These are phyloP conservation scores for Artemisia annua DNA, from an alignment of 129 eudicot species.

Conservation along the genomic window DNA sequence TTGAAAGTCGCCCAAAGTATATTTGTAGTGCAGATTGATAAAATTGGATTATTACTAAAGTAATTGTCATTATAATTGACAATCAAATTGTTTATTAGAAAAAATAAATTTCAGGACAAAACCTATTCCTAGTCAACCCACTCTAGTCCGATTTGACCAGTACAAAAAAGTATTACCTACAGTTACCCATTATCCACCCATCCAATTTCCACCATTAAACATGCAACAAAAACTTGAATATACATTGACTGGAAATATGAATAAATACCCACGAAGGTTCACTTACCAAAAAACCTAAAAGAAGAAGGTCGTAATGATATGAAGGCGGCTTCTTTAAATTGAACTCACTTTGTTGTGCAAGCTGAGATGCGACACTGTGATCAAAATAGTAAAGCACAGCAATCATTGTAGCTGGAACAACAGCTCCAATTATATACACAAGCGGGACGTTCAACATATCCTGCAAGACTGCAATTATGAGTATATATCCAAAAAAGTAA, in stretches of 20 bases:
- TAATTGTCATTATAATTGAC: too few relatives aligned
- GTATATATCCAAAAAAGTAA: neutral
- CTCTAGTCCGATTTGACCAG: too few relatives aligned
- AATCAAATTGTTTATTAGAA: too few relatives aligned
- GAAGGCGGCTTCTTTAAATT: constrained; percentile 91
- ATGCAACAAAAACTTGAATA: constrained; percentile 1
- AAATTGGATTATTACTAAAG: too few relatives aligned
- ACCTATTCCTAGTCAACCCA: too few relatives aligned
- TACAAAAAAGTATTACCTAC: too few relatives aligned
- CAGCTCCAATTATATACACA: constrained; percentile 85
- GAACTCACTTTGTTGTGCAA: constrained; percentile 92
- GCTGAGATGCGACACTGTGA: constrained; percentile 99
- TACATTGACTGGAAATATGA: neutral
- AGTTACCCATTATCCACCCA: too few relatives aligned
- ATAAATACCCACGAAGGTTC: constrained; percentile 2
- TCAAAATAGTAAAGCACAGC: constrained; percentile 97
- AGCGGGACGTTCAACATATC: constrained; percentile 88
- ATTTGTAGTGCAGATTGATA: too few relatives aligned
- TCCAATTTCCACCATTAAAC: neutral
- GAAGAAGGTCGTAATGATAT: constrained; percentile 96
- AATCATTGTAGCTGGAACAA: constrained; percentile 98
- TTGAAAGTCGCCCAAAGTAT: too few relatives aligned
- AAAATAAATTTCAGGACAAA: too few relatives aligned
- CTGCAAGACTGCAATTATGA: constrained; percentile 36
- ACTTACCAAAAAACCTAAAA: constrained; percentile 82